Base-by-base conservation (phyloP, 1,284 basidiomycete genomes). In the Mixia osmundae region DNA sequence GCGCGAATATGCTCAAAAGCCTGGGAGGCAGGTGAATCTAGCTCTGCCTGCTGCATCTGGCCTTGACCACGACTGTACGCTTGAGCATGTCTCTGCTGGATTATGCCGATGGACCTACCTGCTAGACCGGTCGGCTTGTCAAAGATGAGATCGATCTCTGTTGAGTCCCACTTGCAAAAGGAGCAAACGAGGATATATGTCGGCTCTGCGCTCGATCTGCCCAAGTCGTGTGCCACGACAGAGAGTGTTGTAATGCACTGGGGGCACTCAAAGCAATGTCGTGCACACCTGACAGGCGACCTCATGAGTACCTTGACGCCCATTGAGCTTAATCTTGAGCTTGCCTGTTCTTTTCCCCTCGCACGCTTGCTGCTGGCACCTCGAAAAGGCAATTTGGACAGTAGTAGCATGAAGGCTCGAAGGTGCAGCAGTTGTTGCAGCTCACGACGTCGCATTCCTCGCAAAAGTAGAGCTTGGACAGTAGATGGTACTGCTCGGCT, bases 311-410 rank as follows among this genome's bases (percentile, higher is more conserved):
- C 25, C 18, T 9, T 19, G 11, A 12, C 14, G 21, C 19, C n/a
- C 32, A n/a, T 25, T 22, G 9, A 5, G 16, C 5, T n/a, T n/a
- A n/a, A 15, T 36, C 12, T 24, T 26, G 3, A 15, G 14, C 23
- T 43, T 21, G 78, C 76, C 83, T 68, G 51, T 91, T 94, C 65
- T 85, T 87, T 58, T 97, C 87, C 5, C 74, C 80, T 43, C 87
- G 68, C 6, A 97, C 85, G 50, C 80, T 89, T 2, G 91, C 85
- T 50, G 76, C 79, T 0, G 89, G 91, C 3, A 97, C 89, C 51
- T 97, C 91, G 55, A 97, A 97, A n/a, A 95, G 64, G 55, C 91
- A 99, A 55, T 89, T 87, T 16, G 91, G 91, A 53, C 91, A 99
- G 55, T 80, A 95, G 58, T 94, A 95, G 36, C 78, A 79, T 52